These are phyloP conservation scores for Fistulifera pelliculosa DNA, from an alignment of 108 stramenopile species.

Conservation along the genomic window DNA sequence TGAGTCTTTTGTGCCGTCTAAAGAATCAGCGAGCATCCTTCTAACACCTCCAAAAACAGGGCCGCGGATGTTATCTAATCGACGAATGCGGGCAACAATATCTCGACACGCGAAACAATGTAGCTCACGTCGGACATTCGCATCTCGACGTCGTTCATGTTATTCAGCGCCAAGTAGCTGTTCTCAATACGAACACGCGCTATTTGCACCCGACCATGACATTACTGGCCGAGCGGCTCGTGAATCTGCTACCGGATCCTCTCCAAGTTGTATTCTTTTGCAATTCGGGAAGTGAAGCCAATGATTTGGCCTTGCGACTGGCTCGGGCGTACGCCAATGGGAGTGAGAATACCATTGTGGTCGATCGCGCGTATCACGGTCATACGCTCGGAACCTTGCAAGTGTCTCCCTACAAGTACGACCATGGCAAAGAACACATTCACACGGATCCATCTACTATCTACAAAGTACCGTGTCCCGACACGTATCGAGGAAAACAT, in stretches of 20 bases:
- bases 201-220: conserved; percentile 85
- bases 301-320: conserved; percentile 93
- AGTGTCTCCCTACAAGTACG: conserved; percentile 90
- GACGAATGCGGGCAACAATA: conserved; percentile 56
- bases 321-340: conserved; percentile 57
- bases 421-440: conserved; percentile 29
- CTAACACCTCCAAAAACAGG: conserved; percentile 4
- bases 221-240: conserved; percentile 51
- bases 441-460: conserved; percentile 40
- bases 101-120: conserved; percentile 91
- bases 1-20: neutral
- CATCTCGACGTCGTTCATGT: conserved; percentile 69
- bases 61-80: conserved; percentile 41
- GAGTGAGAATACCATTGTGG: conserved; percentile 44
- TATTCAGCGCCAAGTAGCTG: conserved; percentile 48
- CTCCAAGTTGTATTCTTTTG: conserved; percentile 84
- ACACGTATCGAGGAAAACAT: conserved; percentile 73
- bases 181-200: conserved; percentile 86
- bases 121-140: conserved; percentile 77
- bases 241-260: conserved; percentile 41
- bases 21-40: neutral
- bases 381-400: conserved; percentile 76
- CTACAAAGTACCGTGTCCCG: conserved; percentile 77
- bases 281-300: conserved; percentile 94
- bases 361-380: conserved; percentile 92